These are phyloP conservation scores for Trichoderma simmonsii DNA, from an alignment of 2,329 filamentous ascomycete species.

Conservation along the genomic window DNA sequence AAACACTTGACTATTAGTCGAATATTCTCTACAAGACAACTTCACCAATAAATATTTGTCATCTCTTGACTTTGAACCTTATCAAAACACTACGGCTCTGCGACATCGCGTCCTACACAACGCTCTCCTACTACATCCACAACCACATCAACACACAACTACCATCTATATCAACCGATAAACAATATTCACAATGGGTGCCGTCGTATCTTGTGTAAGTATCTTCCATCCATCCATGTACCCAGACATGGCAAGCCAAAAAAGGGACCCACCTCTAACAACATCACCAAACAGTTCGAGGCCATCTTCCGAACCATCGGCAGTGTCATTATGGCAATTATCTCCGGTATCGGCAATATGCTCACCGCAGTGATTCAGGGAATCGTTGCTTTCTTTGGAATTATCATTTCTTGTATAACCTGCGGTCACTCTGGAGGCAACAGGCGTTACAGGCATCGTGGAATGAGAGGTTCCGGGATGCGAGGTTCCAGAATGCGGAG, in stretches of 20 bases:
- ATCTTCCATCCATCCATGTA: neutral
- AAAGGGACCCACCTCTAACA: conserved; percentile 20
- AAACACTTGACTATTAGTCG: neutral
- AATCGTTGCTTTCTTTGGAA: conserved; percentile 61
- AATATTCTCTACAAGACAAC: neutral
- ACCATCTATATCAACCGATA: neutral
- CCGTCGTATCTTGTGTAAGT: conserved; percentile 79
- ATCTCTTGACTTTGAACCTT: neutral
- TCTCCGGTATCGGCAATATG: conserved; percentile 63
- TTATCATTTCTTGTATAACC: conserved; percentile 64
- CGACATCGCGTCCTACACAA: neutral
- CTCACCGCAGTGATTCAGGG: conserved; percentile 65
- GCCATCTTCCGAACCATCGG: conserved; percentile 63
- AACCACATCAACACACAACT: neutral
- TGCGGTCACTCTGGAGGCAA: conserved; percentile 42
- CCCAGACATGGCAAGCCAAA: neutral
- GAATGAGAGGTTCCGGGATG: neutral
- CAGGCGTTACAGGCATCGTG: neutral
- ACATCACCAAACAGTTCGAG: conserved; percentile 45
- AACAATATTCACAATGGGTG: conserved; percentile 60
- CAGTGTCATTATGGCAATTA: conserved; percentile 62
- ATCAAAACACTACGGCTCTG: neutral
- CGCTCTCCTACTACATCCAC: neutral
- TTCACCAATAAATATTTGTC: neutral
- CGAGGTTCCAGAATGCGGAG: neutral